Percentiles rank a stretch among this genome's conserved stretches.
These are phyloP conservation scores for Yamadazyma taylorii DNA, from an alignment of 1,139 yeast species.

Conservation along the genomic window DNA sequence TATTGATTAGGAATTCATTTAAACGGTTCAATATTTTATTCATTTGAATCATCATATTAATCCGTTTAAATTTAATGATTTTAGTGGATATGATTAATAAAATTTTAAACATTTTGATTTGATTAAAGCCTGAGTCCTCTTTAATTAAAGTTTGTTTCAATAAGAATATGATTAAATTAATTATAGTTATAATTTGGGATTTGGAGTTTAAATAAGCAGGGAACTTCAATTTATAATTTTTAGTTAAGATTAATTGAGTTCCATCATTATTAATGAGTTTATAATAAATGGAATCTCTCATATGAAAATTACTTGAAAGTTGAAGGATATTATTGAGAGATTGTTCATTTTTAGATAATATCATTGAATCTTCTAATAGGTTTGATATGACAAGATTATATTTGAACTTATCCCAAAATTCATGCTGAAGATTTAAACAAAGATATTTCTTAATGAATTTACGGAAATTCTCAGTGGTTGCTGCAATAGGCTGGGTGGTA, in stretches of 20 bases:
- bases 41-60: conserved; percentile 25
- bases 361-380: conserved; percentile 45
- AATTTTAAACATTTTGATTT: conserved; percentile 31
- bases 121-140: conserved; percentile 2
- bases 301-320: not conserved
- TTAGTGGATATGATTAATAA: conserved; percentile 33
- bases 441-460: conserved; percentile 32
- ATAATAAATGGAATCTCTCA: conserved; percentile 3
- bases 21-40: conserved; percentile 25
- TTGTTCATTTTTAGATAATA: conserved; percentile 44
- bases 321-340: not conserved
- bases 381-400: conserved; percentile 41
- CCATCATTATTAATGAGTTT: conserved; percentile 20
- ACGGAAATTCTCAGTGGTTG: conserved; percentile 25
- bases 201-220: conserved; percentile 11
- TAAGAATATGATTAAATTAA: conserved; percentile 24
- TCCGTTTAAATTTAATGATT: conserved; percentile 28
- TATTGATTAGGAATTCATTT: conserved; percentile 33
- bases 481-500: conserved; percentile 5
- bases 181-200: conserved; percentile 19
- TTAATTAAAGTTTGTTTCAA: conserved; percentile 20
- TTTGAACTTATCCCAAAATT: conserved; percentile 45
- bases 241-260: conserved; percentile 18
- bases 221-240: conserved; percentile 15
- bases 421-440: conserved; percentile 18